Percentiles rank a stretch among this genome's conserved stretches.
phyloP scores from a whole-genome alignment of 2,329 filamentous ascomycete species.

The Geosmithia morbida region DNA sequence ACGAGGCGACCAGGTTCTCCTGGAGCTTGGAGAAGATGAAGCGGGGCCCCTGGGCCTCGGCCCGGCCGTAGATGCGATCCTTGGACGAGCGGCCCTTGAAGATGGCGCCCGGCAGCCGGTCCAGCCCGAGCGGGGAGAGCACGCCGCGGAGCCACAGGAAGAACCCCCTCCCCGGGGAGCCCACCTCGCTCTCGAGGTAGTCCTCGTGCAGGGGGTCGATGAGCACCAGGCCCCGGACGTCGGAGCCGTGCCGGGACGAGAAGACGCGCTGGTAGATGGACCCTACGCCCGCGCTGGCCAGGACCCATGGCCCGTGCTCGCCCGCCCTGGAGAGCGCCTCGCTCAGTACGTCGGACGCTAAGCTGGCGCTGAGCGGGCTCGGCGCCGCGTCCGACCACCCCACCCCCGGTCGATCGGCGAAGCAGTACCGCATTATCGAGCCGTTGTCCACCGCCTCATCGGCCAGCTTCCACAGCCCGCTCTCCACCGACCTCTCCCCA shows the following conservation, averaged over 20 bases:
- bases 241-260: constrained; percentile 62
- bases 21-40: constrained; percentile 84
- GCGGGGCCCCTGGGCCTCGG: constrained; percentile 67
- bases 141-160: constrained; percentile 74
- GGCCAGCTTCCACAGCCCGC: constrained; percentile 67
- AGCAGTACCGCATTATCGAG: constrained; percentile 81
- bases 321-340: constrained; percentile 70
- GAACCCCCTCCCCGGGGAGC: constrained; percentile 59
- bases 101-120: constrained; percentile 65
- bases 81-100: constrained; percentile 67
- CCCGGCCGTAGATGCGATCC: constrained; percentile 73
- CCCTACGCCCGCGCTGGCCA: constrained; percentile 76
- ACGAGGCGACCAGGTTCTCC: constrained; percentile 77
- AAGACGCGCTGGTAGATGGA: constrained; percentile 87
- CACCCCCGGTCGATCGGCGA: constrained; percentile 83
- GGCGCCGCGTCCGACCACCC: constrained; percentile 84
- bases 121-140: constrained; percentile 74
- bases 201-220: constrained; percentile 87
- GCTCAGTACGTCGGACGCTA: constrained; percentile 78
- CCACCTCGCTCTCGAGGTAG: constrained; percentile 50
- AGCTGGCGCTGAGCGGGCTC: constrained; percentile 83
- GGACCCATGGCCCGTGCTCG: constrained; percentile 78
- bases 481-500: constrained; percentile 65
- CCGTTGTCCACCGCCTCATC: constrained; percentile 63
- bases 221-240: constrained; percentile 66